Conservation (phyloP, 176 grass and related monocot species). For the Thinopyrum elongatum region DNA sequence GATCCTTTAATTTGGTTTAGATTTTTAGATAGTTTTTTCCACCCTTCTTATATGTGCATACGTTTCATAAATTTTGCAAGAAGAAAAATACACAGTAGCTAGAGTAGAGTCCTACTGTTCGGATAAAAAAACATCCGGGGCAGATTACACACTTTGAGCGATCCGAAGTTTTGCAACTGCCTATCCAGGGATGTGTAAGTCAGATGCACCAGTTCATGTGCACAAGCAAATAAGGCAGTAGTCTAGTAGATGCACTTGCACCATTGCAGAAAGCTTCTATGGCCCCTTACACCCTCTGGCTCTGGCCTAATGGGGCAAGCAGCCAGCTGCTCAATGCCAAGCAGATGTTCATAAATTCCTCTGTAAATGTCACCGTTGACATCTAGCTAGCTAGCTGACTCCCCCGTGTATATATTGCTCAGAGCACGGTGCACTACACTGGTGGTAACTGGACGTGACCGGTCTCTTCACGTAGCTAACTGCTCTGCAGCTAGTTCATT, state of each 20-base stretch:
- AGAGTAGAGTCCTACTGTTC: no score
- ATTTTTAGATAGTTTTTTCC: neutral
- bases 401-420: neutral
- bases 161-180: neutral
- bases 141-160: neutral
- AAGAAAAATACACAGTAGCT: no score
- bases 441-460: neutral
- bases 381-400: neutral
- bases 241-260: slow-evolving; percentile 6
- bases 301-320: neutral
- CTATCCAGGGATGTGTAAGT: slow-evolving; percentile 1
- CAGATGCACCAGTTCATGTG: neutral
- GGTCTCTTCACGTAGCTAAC: neutral
- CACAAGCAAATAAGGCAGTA: neutral
- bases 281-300: neutral
- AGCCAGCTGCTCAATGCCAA: neutral
- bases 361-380: slow-evolving; percentile 18
- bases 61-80: neutral
- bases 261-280: slow-evolving; percentile 12
- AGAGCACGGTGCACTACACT: neutral
- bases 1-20: neutral
- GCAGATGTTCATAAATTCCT: neutral
- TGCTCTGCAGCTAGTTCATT: slow-evolving; percentile 11
- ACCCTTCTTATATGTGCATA: neutral
- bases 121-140: neutral